phyloP scores from a whole-genome alignment of 495 filamentous ascomycete species.

The Daldinia loculata region DNA sequence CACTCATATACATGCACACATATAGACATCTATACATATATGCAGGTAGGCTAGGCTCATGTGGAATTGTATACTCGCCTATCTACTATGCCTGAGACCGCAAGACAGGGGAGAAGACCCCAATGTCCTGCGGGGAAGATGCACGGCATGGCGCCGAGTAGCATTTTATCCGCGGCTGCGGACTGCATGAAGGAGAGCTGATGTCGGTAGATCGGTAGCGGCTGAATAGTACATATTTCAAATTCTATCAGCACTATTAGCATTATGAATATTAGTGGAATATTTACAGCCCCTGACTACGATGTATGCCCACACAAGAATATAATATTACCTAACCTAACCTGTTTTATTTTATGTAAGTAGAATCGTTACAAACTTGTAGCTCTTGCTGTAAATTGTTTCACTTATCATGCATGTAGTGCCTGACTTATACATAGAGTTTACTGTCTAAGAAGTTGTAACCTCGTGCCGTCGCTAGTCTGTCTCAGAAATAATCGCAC shows the following conservation, averaged over 20 bases:
- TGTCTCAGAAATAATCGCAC: background rate
- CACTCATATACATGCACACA: background rate
- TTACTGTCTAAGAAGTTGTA: background rate
- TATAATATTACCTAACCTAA: too few species aligned
- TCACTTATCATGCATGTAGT: background rate
- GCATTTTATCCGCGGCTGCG: slow-evolving; percentile 33
- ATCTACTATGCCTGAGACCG: background rate
- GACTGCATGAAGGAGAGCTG: background rate
- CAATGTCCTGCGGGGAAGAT: slow-evolving; percentile 28
- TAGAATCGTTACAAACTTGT: background rate
- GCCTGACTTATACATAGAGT: background rate
- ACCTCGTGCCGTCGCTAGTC: background rate
- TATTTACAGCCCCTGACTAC: background rate
- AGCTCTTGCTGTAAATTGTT: background rate
- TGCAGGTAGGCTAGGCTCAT: background rate
- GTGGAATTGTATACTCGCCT: slow-evolving; percentile 6
- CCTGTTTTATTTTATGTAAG: too few species aligned
- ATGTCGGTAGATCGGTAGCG: slow-evolving; percentile 25
- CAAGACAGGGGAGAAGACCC: background rate
- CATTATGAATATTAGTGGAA: background rate
- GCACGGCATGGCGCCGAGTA: background rate
- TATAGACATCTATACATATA: background rate
- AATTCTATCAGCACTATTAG: background rate
- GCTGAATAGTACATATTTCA: background rate
- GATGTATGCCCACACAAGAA: background rate